A percentile compares a stretch with the other conserved stretches of the same genome.
phyloP scores from a whole-genome alignment of 1,284 basidiomycete genomes.

The Marasmius sp. region DNA sequence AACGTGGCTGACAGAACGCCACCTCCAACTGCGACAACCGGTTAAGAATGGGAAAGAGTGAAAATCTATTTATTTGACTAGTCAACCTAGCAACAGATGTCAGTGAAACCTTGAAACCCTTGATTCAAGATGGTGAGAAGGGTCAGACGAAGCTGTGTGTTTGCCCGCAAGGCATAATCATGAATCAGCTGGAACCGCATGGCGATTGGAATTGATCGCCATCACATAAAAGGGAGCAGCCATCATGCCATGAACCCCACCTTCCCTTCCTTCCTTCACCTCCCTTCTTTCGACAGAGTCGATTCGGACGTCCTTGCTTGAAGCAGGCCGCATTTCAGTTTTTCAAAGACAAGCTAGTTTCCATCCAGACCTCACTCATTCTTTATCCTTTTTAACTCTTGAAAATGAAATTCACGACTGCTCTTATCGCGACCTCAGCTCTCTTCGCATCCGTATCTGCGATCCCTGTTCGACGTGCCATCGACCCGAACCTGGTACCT shows the following conservation, averaged over 20 bases:
- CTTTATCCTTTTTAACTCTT: slow-evolving; percentile 4
- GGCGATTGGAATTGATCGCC: neutral
- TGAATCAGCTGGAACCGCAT: neutral
- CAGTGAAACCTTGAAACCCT: too few species aligned
- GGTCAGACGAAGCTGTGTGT: too few species aligned
- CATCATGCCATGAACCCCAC: neutral
- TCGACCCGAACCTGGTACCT: slow-evolving; percentile 52
- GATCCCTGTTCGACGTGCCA: slow-evolving; percentile 44
- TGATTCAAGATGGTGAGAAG: too few species aligned
- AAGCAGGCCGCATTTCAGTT: slow-evolving; percentile 15
- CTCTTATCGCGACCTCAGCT: slow-evolving; percentile 31
- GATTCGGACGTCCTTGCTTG: slow-evolving; percentile 15
- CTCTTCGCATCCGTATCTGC: slow-evolving; percentile 38
- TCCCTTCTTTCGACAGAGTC: slow-evolving; percentile 24
- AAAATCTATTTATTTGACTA: too few species aligned
- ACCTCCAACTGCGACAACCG: too few species aligned
- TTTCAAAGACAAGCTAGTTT: slow-evolving; percentile 20
- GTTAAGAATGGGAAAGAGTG: too few species aligned
- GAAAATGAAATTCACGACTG: slow-evolving; percentile 34
- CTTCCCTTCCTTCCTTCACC: slow-evolving; percentile 16
- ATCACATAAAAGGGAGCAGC: neutral
- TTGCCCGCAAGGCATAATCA: neutral
- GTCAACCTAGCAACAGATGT: too few species aligned
- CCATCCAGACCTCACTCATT: slow-evolving; percentile 12
- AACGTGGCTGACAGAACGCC: too few species aligned